Evolutionary conservation across 192 early-diverging fungal genomes (phyloP).

Genomic region (Powellomyces hirtus): DNA sequence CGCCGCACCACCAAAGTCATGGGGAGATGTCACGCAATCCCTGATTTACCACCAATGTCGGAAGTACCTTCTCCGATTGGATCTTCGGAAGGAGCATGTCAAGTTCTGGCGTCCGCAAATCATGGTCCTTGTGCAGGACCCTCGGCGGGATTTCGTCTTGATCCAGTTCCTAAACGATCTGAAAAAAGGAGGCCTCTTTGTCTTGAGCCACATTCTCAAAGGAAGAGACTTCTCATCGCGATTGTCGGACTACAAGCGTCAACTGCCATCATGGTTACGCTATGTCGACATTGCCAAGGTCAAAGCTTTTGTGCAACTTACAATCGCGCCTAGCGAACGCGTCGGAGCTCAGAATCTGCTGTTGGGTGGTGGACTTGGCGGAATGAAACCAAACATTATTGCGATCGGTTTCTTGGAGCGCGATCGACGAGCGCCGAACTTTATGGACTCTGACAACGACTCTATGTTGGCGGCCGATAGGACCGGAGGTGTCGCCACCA

Average conservation of each 20-base stretch:
- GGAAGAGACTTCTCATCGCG: slow-evolving; percentile 5
- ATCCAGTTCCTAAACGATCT: slow-evolving; percentile 19
- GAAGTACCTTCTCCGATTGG: slow-evolving; percentile 21
- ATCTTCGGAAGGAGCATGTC: slow-evolving; percentile 20
- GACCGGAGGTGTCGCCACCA: background rate
- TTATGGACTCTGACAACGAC: background rate
- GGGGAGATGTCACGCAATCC: slow-evolving; percentile 22
- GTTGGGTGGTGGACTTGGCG: slow-evolving; percentile 13
- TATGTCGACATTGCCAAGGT: slow-evolving; percentile 22
- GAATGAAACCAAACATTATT: slow-evolving; percentile 25
- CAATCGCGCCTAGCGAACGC: slow-evolving; percentile 9
- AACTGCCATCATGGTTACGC: slow-evolving; percentile 21
- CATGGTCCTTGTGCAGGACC: slow-evolving; percentile 25
- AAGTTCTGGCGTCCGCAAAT: slow-evolving; percentile 28
- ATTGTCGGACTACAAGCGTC: slow-evolving; percentile 18
- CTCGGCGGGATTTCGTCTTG: slow-evolving; percentile 12
- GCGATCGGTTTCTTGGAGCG: slow-evolving; percentile 10
- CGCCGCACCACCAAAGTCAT: slow-evolving; percentile 16
- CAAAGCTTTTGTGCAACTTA: slow-evolving; percentile 25
- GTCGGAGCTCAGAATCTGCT: slow-evolving; percentile 21
- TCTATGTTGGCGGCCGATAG: background rate
- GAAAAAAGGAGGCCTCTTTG: slow-evolving; percentile 20
- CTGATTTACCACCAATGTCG: slow-evolving; percentile 2
- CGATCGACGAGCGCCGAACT: slow-evolving; percentile 9
- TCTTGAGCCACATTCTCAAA: slow-evolving; percentile 12